A percentile compares a stretch with the other conserved stretches of the same genome.
phyloP scores from a whole-genome alignment of 1,139 yeast genomes.

The Suhomyces bribrorum region DNA sequence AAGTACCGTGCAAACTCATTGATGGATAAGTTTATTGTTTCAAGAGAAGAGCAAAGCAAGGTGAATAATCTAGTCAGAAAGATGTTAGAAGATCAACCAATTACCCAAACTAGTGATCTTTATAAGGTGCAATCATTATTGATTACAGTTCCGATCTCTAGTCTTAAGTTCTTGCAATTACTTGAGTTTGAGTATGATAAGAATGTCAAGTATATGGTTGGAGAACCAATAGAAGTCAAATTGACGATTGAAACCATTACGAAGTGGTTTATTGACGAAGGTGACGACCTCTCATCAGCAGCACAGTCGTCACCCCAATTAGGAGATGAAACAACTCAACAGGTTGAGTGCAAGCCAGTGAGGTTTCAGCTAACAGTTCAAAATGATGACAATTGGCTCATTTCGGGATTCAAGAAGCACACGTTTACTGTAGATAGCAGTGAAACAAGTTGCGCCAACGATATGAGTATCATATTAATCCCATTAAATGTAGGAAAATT shows the following conservation, averaged over 20 bases:
- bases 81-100: conserved; percentile 11
- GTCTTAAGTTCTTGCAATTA: conserved; percentile 50
- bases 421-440: conserved; percentile 38
- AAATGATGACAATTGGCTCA: conserved; percentile 60
- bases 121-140: conserved; percentile 19
- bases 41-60: conserved; percentile 13
- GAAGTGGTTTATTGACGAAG: conserved; percentile 38
- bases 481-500: conserved; percentile 80
- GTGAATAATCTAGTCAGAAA: conserved; percentile 17
- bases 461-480: conserved; percentile 51
- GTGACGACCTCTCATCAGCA: conserved; percentile 19
- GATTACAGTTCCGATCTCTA: conserved; percentile 56
- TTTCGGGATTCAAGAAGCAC: conserved; percentile 63
- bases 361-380: conserved; percentile 31
- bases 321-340: not conserved
- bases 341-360: not conserved
- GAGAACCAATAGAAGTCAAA: conserved; percentile 56
- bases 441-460: conserved; percentile 12
- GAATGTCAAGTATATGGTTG: conserved; percentile 53
- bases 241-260: conserved; percentile 48
- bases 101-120: not conserved
- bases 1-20: conserved; percentile 16
- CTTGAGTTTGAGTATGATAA: conserved; percentile 46
- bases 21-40: conserved; percentile 19
- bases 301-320: conserved; percentile 30